These are phyloP conservation scores for Heritiera littoralis DNA, from an alignment of 345 rosid genomes.

Conservation along the genomic window DNA sequence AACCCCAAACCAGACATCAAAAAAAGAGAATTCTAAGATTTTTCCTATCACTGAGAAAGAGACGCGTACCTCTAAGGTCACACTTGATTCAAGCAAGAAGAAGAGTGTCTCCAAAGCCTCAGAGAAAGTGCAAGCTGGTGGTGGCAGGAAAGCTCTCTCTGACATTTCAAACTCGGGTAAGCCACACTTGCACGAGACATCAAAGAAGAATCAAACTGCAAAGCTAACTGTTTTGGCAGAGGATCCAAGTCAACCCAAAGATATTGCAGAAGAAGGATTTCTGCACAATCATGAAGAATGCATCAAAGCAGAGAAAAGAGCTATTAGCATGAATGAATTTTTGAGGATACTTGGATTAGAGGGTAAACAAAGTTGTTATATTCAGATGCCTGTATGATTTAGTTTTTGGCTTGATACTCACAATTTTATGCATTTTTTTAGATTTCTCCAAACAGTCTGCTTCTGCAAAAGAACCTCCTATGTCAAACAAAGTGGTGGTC, in stretches of 20 bases:
- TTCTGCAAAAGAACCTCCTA: background rate
- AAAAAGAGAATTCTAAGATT: slow-evolving; percentile 34
- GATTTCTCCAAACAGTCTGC: slow-evolving; percentile 10
- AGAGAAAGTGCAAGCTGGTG: slow-evolving; percentile 29
- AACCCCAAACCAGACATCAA: slow-evolving; percentile 34
- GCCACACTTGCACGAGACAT: slow-evolving; percentile 30
- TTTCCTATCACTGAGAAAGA: slow-evolving; percentile 28
- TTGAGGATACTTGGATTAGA: slow-evolving; percentile 44
- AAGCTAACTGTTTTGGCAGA: background rate
- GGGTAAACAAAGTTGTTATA: slow-evolving; percentile 22
- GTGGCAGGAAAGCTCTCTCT: slow-evolving; percentile 48
- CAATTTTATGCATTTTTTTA: background rate
- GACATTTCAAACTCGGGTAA: slow-evolving; percentile 60
- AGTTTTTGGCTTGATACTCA: background rate
- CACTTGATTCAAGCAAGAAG: slow-evolving; percentile 38
- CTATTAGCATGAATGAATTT: slow-evolving; percentile 39
- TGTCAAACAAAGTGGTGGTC: slow-evolving; percentile 8
- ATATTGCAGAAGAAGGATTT: slow-evolving; percentile 43
- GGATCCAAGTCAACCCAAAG: background rate
- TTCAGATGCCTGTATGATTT: background rate
- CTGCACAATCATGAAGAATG: slow-evolving; percentile 59
- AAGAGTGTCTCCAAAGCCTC: slow-evolving; percentile 32
- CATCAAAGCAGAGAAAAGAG: slow-evolving; percentile 39
- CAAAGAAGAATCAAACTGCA: slow-evolving; percentile 35
- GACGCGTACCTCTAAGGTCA: slow-evolving; percentile 13